Conservation (phyloP, 768 basidiomycete genomes). For the Daedaleopsis sinensis region DNA sequence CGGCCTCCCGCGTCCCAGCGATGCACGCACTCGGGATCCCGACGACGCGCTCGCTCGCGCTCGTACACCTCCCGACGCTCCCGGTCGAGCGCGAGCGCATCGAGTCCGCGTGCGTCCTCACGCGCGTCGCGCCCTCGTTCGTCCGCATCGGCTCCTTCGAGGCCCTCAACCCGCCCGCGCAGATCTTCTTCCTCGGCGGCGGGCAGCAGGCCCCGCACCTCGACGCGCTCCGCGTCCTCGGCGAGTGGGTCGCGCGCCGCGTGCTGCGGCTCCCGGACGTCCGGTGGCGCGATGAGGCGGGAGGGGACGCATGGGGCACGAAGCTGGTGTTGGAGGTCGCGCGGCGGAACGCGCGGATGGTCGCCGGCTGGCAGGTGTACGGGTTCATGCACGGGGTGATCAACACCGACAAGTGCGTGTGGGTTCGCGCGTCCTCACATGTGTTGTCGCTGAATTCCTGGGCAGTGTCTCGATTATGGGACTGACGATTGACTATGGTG, state of each 20-base stretch:
- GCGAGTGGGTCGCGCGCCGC: conserved; percentile 69
- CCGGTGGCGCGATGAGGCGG: conserved; percentile 40
- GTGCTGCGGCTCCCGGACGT: conserved; percentile 51
- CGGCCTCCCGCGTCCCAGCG: conserved; percentile 37
- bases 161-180: conserved; percentile 71
- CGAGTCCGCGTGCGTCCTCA: conserved; percentile 74
- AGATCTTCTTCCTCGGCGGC: conserved; percentile 71
- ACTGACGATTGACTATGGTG: conserved; percentile 77
- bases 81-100: conserved; percentile 74
- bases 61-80: conserved; percentile 74
- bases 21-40: conserved; percentile 85
- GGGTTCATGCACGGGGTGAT: conserved; percentile 97
- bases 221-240: conserved; percentile 74
- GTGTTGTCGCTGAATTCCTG: background rate
- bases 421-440: conserved; percentile 9
- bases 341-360: conserved; percentile 87
- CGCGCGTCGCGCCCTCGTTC: conserved; percentile 87
- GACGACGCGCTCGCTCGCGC: conserved; percentile 83
- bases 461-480: conserved; percentile 72
- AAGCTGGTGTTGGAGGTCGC: conserved; percentile 78
- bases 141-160: conserved; percentile 92
- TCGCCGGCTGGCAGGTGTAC: conserved; percentile 94
- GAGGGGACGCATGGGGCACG: conserved; percentile 65
- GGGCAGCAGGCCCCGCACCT: conserved; percentile 76
- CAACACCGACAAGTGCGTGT: conserved; percentile 90